Evolutionary conservation across 345 rosid species (phyloP).

Genomic region (Melaleuca quinquenervia): DNA sequence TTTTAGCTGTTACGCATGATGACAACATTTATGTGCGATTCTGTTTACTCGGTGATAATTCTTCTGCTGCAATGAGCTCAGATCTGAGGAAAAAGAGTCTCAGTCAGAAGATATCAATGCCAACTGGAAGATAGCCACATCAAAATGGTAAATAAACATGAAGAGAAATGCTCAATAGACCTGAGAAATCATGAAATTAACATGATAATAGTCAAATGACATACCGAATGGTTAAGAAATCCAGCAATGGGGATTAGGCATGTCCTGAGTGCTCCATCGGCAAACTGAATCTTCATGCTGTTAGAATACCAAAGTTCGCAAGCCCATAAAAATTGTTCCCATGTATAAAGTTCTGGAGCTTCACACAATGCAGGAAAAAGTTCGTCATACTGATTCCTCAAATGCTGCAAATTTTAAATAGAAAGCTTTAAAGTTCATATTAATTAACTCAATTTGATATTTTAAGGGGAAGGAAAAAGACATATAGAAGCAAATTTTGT

Average conservation of each 20-base stretch:
- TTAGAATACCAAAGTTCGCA: constrained; percentile 96
- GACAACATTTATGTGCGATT: not conserved
- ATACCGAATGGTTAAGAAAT: constrained; percentile 87
- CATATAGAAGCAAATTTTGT: not conserved
- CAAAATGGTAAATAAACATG: not conserved
- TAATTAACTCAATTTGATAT: not conserved
- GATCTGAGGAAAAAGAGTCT: not conserved
- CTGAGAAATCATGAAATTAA: not conserved
- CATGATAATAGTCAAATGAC: not conserved
- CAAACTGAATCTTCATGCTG: constrained; percentile 76
- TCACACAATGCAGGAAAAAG: constrained; percentile 46
- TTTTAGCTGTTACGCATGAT: not conserved
- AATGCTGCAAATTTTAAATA: constrained; percentile 39
- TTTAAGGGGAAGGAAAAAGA: not conserved
- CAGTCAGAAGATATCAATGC: not conserved
- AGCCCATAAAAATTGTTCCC: constrained; percentile 90
- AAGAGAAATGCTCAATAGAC: not conserved
- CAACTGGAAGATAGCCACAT: not conserved
- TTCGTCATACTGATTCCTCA: constrained; percentile 64
- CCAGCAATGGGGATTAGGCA: constrained; percentile 90
- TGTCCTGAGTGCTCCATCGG: constrained; percentile 71
- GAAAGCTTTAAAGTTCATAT: not conserved
- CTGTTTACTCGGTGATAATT: not conserved
- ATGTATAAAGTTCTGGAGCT: constrained; percentile 48
- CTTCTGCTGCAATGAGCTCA: not conserved